These are phyloP conservation scores for Aspergillus sp. DNA, from an alignment of 2,329 filamentous ascomycete species.

Conservation along the genomic window DNA sequence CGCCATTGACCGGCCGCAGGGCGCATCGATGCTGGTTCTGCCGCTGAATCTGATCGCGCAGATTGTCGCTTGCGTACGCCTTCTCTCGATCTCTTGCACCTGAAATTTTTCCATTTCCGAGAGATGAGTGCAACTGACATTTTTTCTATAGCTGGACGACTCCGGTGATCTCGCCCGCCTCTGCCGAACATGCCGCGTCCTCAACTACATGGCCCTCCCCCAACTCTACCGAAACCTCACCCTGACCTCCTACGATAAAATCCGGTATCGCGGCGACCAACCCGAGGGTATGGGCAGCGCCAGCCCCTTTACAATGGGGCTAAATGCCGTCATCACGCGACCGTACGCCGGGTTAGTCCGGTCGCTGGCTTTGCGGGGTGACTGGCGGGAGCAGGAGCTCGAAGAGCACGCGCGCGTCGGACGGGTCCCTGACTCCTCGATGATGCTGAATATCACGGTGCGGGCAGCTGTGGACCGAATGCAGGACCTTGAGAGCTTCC, in stretches of 20 bases:
- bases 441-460: conserved; percentile 66
- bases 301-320: conserved; percentile 66
- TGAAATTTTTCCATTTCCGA: too few relatives aligned
- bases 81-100: not conserved
- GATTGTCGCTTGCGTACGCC: conserved; percentile 59
- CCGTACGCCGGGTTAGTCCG: conserved; percentile 58
- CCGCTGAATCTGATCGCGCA: conserved; percentile 63
- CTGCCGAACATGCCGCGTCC: conserved; percentile 63
- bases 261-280: conserved; percentile 61
- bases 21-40: conserved; percentile 45
- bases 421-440: conserved; percentile 65
- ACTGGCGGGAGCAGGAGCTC: conserved; percentile 62
- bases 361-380: conserved; percentile 57
- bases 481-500: conserved; percentile 59
- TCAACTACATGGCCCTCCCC: conserved; percentile 68
- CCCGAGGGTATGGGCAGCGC: conserved; percentile 66
- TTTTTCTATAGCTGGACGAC: conserved; percentile 57
- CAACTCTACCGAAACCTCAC: conserved; percentile 63
- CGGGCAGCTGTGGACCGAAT: conserved; percentile 65
- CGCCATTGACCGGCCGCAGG: conserved; percentile 33
- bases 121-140: not conserved
- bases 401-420: conserved; percentile 63
- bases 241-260: conserved; percentile 61
- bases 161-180: conserved; percentile 62
- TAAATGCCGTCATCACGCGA: conserved; percentile 65